These are phyloP conservation scores for Trichoderma sp. DNA, from an alignment of 2,329 filamentous ascomycete species.

Conservation along the genomic window DNA sequence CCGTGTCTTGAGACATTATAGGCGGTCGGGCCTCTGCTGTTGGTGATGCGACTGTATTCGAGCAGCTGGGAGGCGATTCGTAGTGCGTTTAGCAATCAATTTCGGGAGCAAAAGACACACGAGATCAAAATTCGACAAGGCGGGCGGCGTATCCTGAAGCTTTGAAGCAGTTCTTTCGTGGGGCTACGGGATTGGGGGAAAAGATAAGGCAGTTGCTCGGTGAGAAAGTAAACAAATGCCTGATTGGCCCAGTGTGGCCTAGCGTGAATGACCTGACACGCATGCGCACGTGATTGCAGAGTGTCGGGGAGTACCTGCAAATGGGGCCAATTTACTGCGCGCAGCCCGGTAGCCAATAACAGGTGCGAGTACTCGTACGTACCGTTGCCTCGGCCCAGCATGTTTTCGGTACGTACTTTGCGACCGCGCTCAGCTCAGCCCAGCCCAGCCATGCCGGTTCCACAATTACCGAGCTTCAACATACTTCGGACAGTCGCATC, in stretches of 20 bases:
- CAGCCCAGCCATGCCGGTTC: constrained; percentile 8
- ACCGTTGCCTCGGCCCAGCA: constrained; percentile 17
- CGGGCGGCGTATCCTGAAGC: background rate
- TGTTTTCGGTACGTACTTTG: background rate
- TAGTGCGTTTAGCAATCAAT: background rate
- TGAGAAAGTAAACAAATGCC: constrained; percentile 47
- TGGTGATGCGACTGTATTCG: background rate
- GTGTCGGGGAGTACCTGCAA: background rate
- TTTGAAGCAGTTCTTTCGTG: background rate
- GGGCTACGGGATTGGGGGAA: constrained; percentile 3
- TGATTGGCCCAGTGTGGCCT: constrained; percentile 33
- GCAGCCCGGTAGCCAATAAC: background rate
- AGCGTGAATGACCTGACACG: background rate
- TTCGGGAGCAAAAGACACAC: background rate
- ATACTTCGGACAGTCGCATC: constrained; percentile 28
- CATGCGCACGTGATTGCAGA: constrained; percentile 5
- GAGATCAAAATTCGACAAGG: constrained; percentile 13
- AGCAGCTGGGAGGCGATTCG: background rate
- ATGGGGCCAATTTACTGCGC: background rate
- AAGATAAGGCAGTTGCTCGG: constrained; percentile 38
- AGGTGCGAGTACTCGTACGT: background rate
- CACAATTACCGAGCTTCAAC: constrained; percentile 28
- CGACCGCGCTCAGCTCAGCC: constrained; percentile 8
- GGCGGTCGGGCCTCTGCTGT: background rate
- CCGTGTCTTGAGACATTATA: constrained; percentile 81